phyloP scores from a whole-genome alignment of 78 protist genomes.

The Cavenderia fasciculata region DNA sequence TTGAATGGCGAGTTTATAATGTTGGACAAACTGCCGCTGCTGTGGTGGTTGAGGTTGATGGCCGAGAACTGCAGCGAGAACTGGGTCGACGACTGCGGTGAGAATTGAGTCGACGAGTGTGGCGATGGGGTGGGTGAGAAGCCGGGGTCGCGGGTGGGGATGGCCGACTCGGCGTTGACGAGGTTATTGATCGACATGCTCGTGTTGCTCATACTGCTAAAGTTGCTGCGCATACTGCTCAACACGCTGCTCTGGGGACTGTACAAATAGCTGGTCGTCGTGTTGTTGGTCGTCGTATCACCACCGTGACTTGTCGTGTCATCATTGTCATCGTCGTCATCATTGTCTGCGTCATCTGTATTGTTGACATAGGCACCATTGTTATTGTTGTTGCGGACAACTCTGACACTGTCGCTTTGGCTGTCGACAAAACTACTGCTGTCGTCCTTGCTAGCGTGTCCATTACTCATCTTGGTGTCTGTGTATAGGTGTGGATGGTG shows the following conservation, averaged over 20 bases:
- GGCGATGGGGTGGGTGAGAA: background rate
- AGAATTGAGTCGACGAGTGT: background rate
- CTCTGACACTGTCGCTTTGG: background rate
- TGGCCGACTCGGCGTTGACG: background rate
- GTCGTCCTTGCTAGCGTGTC: background rate
- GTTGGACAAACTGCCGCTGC: background rate
- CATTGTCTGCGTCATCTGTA: background rate
- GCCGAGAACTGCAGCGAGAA: background rate
- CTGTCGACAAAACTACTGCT: background rate
- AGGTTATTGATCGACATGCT: conserved; percentile 10
- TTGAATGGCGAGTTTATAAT: background rate
- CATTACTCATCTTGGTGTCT: background rate
- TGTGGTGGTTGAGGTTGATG: background rate
- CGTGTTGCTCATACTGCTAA: conserved; percentile 1
- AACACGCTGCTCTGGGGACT: background rate
- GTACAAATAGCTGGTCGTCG: background rate
- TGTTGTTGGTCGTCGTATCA: background rate
- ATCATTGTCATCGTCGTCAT: background rate
- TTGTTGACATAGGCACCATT: background rate
- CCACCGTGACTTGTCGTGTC: background rate
- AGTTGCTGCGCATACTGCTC: background rate
- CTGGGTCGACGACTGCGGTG: background rate
- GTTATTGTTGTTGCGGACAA: background rate
- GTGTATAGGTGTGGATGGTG: background rate
- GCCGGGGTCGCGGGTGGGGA: background rate